phyloP scores from a whole-genome alignment of 2,329 filamentous ascomycete genomes.

The Zalaria sp. region DNA sequence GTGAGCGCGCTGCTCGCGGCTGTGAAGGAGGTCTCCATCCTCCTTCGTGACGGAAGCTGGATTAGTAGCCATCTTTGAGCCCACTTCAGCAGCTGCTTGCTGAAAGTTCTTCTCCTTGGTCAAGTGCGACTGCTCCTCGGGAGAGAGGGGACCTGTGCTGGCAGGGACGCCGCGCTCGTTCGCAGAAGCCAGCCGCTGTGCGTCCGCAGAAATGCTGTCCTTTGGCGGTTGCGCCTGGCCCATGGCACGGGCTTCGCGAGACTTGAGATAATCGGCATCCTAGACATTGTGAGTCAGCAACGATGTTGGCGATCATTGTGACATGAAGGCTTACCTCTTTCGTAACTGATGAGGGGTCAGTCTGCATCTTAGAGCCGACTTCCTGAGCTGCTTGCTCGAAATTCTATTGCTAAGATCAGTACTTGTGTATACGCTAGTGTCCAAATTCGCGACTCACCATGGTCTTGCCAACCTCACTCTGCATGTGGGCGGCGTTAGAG shows the following conservation, averaged over 20 bases:
- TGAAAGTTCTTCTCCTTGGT: slow-evolving; percentile 19
- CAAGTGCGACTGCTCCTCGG: slow-evolving; percentile 15
- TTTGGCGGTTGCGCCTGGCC: slow-evolving; percentile 13
- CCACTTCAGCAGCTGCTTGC: slow-evolving; percentile 14
- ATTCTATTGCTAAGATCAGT: slow-evolving; percentile 6
- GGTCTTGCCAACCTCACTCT: slow-evolving; percentile 15
- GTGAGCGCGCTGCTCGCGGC: slow-evolving; percentile 18
- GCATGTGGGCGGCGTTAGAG: slow-evolving; percentile 18
- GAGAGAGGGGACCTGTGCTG: slow-evolving; percentile 6
- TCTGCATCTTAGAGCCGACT: slow-evolving; percentile 15
- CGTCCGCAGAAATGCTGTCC: slow-evolving; percentile 21
- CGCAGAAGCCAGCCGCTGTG: slow-evolving; percentile 24
- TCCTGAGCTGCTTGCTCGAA: slow-evolving; percentile 16
- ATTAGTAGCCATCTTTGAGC: slow-evolving; percentile 18
- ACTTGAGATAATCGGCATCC: slow-evolving; percentile 26
- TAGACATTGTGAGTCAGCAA: slow-evolving; percentile 2
- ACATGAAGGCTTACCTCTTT: slow-evolving; percentile 8
- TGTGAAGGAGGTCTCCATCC: slow-evolving; percentile 17
- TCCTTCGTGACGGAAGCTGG: slow-evolving; percentile 18
- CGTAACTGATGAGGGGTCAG: slow-evolving; percentile 18
- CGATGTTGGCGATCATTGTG: too few relatives aligned
- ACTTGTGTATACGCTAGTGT: not conserved
- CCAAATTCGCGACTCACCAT: slow-evolving; percentile 1
- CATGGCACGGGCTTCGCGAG: slow-evolving; percentile 23
- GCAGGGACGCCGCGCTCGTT: slow-evolving; percentile 11